These are phyloP conservation scores for Diaporthe humulicola DNA, from an alignment of 2,329 filamentous ascomycete species.

Conservation along the genomic window DNA sequence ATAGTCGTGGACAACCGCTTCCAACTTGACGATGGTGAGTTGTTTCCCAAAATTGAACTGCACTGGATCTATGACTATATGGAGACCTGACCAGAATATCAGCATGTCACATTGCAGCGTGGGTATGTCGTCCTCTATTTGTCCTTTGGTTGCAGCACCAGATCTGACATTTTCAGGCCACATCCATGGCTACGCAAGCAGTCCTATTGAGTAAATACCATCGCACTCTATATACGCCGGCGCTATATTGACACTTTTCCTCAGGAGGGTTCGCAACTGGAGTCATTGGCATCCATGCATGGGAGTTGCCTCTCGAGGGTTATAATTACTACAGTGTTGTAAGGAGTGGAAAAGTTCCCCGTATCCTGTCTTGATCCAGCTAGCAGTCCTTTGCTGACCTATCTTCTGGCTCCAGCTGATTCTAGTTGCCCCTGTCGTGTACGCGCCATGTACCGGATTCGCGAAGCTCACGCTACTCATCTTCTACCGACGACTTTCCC, in stretches of 20 bases:
- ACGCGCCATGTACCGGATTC: background rate
- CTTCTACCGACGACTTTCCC: background rate
- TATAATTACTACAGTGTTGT: background rate
- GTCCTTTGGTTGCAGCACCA: background rate
- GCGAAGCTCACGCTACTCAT: background rate
- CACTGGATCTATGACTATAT: background rate
- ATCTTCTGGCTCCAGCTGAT: background rate
- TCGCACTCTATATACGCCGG: no score
- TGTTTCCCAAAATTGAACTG: background rate
- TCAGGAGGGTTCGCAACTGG: background rate
- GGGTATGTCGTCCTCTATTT: background rate
- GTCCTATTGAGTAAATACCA: background rate
- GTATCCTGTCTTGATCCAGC: background rate
- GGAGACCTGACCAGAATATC: background rate
- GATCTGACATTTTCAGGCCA: background rate
- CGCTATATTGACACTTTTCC: background rate
- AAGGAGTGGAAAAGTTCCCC: background rate
- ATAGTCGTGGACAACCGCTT: background rate
- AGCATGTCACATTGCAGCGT: background rate
- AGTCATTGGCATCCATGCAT: background rate
- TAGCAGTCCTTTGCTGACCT: background rate
- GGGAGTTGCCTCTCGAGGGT: background rate
- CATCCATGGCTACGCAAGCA: background rate
- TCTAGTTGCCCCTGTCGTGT: background rate
- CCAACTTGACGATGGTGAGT: background rate